Evolutionary conservation across 2,329 filamentous ascomycete genomes (phyloP).

Genomic region (Akanthomyces dipterigenus): DNA sequence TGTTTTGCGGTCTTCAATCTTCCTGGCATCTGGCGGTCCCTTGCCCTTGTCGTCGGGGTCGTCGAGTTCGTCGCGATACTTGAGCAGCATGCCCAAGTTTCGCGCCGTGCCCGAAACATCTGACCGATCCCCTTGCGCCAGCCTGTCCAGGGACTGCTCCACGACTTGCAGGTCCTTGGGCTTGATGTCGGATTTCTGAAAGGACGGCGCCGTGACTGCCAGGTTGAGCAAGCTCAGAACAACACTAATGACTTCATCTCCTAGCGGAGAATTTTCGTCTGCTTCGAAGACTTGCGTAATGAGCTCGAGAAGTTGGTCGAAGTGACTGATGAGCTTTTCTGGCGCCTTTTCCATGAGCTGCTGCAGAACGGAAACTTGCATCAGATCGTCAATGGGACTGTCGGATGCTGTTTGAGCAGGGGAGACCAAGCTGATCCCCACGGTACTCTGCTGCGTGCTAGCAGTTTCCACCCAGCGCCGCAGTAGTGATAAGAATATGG

Average conservation of each 20-base stretch:
- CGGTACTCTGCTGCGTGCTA: constrained; percentile 19
- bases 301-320: constrained; percentile 58
- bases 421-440: constrained; percentile 22
- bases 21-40: constrained; percentile 35
- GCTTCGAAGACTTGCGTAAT: constrained; percentile 52
- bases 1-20: constrained; percentile 54
- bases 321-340: constrained; percentile 56
- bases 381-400: constrained; percentile 39
- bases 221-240: constrained; percentile 56
- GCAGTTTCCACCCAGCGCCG: constrained; percentile 45
- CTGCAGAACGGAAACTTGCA: constrained; percentile 57
- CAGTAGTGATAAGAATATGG: constrained; percentile 54
- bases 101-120: constrained; percentile 46
- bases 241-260: constrained; percentile 44
- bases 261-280: constrained; percentile 33
- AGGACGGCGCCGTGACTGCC: constrained; percentile 50
- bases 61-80: constrained; percentile 48
- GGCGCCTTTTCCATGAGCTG: constrained; percentile 57
- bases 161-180: constrained; percentile 36
- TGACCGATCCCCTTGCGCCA: constrained; percentile 29
- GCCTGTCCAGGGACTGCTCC: constrained; percentile 39
- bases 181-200: constrained; percentile 42
- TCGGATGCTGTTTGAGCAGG: constrained; percentile 4
- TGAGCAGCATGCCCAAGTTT: constrained; percentile 50
- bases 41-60: constrained; percentile 31